phyloP scores from a whole-genome alignment of 805 yeast species.

The Helenozyma baotianmanensis region DNA sequence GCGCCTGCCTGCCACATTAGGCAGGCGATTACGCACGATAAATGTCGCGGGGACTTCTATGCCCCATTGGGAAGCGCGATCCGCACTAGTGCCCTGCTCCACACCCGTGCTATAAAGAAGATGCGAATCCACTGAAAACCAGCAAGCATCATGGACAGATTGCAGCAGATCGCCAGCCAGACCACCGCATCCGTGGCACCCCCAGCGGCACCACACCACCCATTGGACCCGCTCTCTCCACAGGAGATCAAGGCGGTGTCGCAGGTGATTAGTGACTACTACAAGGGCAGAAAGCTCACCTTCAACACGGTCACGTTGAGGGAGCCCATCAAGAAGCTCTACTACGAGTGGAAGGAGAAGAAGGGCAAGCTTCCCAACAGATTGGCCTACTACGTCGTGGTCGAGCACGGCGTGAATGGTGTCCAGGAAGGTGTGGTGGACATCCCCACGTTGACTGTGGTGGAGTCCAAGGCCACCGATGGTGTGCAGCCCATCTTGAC shows the following conservation, averaged over 20 bases:
- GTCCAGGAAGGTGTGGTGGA: slow-evolving; percentile 70
- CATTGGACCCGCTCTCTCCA: slow-evolving; percentile 66
- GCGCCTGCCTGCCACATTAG: slow-evolving; percentile 5
- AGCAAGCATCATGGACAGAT: slow-evolving; percentile 75
- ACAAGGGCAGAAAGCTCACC: slow-evolving; percentile 40
- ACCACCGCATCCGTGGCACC: slow-evolving; percentile 51
- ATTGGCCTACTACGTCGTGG: slow-evolving; percentile 60
- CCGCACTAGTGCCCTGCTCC: slow-evolving; percentile 9
- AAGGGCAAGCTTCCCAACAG: slow-evolving; percentile 63
- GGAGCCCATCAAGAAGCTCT: slow-evolving; percentile 66
- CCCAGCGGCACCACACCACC: slow-evolving; percentile 57
- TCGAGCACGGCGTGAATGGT: slow-evolving; percentile 56
- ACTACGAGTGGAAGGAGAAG: slow-evolving; percentile 60
- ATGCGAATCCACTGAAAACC: too few relatives aligned
- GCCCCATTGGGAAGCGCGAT: slow-evolving; percentile 9
- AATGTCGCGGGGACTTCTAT: slow-evolving; percentile 2
- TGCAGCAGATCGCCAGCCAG: slow-evolving; percentile 59
- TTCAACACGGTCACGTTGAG: slow-evolving; percentile 69
- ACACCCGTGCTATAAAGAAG: background rate
- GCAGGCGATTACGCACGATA: slow-evolving; percentile 4
- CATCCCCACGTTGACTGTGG: slow-evolving; percentile 43
- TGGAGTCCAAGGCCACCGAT: slow-evolving; percentile 44
- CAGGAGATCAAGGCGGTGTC: slow-evolving; percentile 59
- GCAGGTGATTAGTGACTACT: slow-evolving; percentile 46
- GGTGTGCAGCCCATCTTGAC: slow-evolving; percentile 76